These are phyloP conservation scores for Vararia minispora DNA, from an alignment of 768 basidiomycete species.

Conservation along the genomic window DNA sequence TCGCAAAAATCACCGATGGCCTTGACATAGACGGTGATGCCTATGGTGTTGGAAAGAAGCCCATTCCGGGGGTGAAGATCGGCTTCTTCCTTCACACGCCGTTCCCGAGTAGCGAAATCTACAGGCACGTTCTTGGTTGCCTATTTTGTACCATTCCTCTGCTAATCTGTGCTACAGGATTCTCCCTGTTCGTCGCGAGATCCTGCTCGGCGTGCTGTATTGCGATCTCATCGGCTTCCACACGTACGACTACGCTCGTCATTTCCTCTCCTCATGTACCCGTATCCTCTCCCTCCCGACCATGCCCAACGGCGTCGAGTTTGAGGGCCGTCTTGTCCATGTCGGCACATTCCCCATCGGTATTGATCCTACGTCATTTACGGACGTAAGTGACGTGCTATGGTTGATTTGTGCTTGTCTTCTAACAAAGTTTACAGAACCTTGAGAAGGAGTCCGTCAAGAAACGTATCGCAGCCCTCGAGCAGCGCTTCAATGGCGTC, in stretches of 20 bases:
- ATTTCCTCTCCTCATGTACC: conserved; percentile 97
- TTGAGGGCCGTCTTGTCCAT: conserved; percentile 88
- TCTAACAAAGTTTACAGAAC: too few species aligned
- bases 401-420: too few species aligned
- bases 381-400: conserved; percentile 46
- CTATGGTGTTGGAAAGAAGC: conserved; percentile 24
- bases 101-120: conserved; percentile 96
- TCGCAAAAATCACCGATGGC: conserved; percentile 64
- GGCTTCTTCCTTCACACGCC: conserved; percentile 99
- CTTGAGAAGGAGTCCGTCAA: conserved; percentile 72
- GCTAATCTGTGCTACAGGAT: conserved; percentile 45
- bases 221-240: conserved; percentile 99
- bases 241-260: conserved; percentile 98
- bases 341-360: conserved; percentile 99
- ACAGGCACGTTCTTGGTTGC: conserved; percentile 47
- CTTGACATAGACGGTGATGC: conserved; percentile 42
- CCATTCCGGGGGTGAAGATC: conserved; percentile 72
- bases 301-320: conserved; percentile 97
- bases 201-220: conserved; percentile 90
- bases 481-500: conserved; percentile 85
- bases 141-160: conserved; percentile 7
- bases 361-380: conserved; percentile 90
- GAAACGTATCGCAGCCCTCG: conserved; percentile 67
- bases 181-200: conserved; percentile 92
- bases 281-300: conserved; percentile 91